Evolutionary conservation across 192 early-diverging fungal species (phyloP).

Genomic region (Thamnidium elegans): DNA sequence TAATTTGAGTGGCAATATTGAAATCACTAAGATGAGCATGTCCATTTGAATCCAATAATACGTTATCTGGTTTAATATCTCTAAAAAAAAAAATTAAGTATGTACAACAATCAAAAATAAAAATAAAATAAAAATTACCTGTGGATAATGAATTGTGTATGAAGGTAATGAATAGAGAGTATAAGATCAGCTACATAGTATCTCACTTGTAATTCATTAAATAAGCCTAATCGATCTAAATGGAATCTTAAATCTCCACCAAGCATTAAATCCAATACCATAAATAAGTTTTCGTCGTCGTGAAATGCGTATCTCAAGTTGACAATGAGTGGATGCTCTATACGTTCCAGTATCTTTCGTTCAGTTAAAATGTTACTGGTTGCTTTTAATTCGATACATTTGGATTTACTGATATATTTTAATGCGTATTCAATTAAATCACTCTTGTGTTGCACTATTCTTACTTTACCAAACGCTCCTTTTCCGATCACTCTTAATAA

Average conservation of each 20-base stretch:
- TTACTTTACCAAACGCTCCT: constrained; percentile 88
- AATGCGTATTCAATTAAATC: constrained; percentile 71
- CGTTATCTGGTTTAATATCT: constrained; percentile 96
- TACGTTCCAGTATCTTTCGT: constrained; percentile 70
- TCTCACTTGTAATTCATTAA: constrained; percentile 73
- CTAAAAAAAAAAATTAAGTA: constrained; percentile 18
- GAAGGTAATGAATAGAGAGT: constrained; percentile 76
- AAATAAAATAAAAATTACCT: background rate
- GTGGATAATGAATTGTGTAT: constrained; percentile 79
- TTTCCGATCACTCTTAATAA: constrained; percentile 73
- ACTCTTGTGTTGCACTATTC: constrained; percentile 75
- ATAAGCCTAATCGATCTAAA: constrained; percentile 57
- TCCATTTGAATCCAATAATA: constrained; percentile 71
- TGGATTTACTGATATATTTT: constrained; percentile 85
- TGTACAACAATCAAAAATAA: too few relatives aligned
- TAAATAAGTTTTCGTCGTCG: constrained; percentile 86
- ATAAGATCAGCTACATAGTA: constrained; percentile 87
- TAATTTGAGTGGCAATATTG: constrained; percentile 82
- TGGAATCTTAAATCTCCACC: constrained; percentile 86
- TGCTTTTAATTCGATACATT: constrained; percentile 79
- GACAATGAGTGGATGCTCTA: constrained; percentile 65
- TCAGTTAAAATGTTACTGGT: constrained; percentile 83
- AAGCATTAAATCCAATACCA: constrained; percentile 87
- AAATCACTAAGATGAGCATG: constrained; percentile 95
- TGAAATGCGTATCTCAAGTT: constrained; percentile 90